Evolutionary conservation across 2,329 filamentous ascomycete species (phyloP).

Genomic region (Claviceps humidiphila): DNA sequence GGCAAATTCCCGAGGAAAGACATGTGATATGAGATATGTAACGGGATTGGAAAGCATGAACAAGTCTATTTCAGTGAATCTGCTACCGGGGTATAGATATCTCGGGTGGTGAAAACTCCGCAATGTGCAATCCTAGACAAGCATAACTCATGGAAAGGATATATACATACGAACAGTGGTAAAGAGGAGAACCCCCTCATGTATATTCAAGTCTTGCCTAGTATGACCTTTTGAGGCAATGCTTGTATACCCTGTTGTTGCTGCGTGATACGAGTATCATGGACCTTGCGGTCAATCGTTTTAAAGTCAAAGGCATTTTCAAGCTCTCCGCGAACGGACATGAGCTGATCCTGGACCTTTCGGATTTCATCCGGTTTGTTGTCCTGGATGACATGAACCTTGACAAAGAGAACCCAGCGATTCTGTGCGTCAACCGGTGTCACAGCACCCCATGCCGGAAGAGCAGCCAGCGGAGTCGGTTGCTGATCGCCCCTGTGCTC

Average conservation of each 20-base stretch:
- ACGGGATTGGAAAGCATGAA: too few relatives aligned
- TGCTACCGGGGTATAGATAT: too few relatives aligned
- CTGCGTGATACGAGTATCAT: conserved; percentile 35
- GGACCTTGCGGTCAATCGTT: conserved; percentile 36
- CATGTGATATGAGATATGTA: too few relatives aligned
- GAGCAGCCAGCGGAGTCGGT: conserved; percentile 10
- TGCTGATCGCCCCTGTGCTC: conserved; percentile 10
- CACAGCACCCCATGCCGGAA: conserved; percentile 35
- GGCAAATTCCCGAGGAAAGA: too few relatives aligned
- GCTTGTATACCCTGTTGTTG: conserved; percentile 25
- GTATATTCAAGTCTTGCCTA: conserved; percentile 18
- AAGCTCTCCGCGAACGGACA: conserved; percentile 31
- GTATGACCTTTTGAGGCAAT: conserved; percentile 23
- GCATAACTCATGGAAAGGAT: not conserved
- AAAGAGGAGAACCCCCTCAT: too few relatives aligned
- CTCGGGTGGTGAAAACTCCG: too few relatives aligned
- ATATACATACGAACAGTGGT: too few relatives aligned
- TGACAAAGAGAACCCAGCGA: conserved; percentile 43
- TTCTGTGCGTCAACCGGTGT: conserved; percentile 34
- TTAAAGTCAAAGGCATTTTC: conserved; percentile 40
- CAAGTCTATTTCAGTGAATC: too few relatives aligned
- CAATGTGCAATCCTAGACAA: not conserved
- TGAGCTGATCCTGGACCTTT: conserved; percentile 39
- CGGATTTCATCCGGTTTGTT: conserved; percentile 44
- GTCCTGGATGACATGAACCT: conserved; percentile 39